Base-by-base conservation (phyloP, 257 asterid genomes). In the Avicennia marina region DNA sequence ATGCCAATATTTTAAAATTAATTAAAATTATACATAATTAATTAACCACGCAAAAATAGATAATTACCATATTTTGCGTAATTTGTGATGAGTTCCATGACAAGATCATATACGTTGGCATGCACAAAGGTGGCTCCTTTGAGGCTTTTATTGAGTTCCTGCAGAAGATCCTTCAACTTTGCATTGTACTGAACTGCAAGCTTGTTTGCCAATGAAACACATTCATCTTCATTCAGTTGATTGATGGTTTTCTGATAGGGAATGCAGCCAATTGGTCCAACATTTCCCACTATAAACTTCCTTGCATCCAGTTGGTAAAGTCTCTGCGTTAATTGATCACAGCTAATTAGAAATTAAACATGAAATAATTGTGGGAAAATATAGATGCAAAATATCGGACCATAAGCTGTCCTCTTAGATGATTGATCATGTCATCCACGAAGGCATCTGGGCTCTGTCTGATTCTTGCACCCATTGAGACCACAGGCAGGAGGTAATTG, bases 261-360 rank as follows among this genome's bases (percentile, higher is more conserved):
- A 44, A 91, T 91, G 82, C 98, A 91, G 4, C 98, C 98, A 17
- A 88, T 63, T 3, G 98, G 98, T 3, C 98, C 98, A 0, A 91
- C 95, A 42, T 91, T 91, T 32, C 86, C 89, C 26, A 91, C 56
- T 11, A 91, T 65, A 61, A 91, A 91, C 76, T 88, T 91, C 63
- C 96, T 75, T 0, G 80, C 98, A 53, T 83, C 96, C 63, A 91
- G n/a, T 39, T 55, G 49, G 71, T 91, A 91, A 7, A 85, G 79
- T 48, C 98, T 85, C 98, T 91, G 82, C 78, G 67, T 18, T n/a
- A n/a, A n/a, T n/a, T n/a, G n/a, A n/a, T n/a, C n/a, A n/a, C n/a
- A n/a, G n/a, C n/a, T n/a, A n/a, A n/a, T n/a, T n/a, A n/a, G n/a
- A n/a, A n/a, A n/a, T n/a, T n/a, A n/a, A n/a, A 11, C 41, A 36